Conservation (phyloP, 2,329 filamentous ascomycete genomes). For the Ophiostoma quercus region DNA sequence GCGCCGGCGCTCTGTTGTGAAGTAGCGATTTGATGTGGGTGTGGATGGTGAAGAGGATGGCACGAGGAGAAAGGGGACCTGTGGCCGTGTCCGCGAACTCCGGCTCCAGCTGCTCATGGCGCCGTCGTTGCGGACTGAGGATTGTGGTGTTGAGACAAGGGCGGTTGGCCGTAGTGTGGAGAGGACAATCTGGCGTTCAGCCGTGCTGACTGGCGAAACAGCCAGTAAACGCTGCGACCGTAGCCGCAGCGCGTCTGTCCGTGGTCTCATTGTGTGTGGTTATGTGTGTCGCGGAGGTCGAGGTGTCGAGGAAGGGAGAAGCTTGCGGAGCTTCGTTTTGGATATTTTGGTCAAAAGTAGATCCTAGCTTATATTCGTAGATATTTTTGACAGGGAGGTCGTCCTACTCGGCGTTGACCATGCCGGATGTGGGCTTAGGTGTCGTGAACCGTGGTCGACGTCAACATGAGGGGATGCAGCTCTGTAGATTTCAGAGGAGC, state of each 20-base stretch:
- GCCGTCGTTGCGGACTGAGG: background rate
- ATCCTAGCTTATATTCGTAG: background rate
- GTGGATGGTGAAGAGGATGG: conserved; percentile 27
- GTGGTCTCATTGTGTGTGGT: conserved; percentile 18
- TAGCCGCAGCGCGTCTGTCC: conserved; percentile 14
- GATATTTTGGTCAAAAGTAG: background rate
- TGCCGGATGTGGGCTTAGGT: background rate
- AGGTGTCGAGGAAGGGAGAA: background rate
- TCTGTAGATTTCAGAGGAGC: background rate
- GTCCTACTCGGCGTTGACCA: background rate
- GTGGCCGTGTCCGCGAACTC: conserved; percentile 35
- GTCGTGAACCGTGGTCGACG: background rate
- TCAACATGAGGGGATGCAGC: background rate
- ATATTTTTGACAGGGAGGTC: background rate
- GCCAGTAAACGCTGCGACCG: conserved; percentile 18
- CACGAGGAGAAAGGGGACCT: conserved; percentile 48
- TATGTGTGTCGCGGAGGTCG: background rate
- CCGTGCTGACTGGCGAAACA: background rate
- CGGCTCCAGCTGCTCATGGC: conserved; percentile 7
- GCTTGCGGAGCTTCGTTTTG: background rate
- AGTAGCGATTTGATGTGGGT: conserved; percentile 52
- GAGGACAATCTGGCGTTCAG: background rate
- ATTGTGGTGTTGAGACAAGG: background rate
- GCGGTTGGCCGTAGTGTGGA: background rate
- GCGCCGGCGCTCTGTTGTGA: conserved; percentile 70